Base-by-base conservation (phyloP, 2,329 filamentous ascomycete genomes). In the Corinectria fuckeliana region DNA sequence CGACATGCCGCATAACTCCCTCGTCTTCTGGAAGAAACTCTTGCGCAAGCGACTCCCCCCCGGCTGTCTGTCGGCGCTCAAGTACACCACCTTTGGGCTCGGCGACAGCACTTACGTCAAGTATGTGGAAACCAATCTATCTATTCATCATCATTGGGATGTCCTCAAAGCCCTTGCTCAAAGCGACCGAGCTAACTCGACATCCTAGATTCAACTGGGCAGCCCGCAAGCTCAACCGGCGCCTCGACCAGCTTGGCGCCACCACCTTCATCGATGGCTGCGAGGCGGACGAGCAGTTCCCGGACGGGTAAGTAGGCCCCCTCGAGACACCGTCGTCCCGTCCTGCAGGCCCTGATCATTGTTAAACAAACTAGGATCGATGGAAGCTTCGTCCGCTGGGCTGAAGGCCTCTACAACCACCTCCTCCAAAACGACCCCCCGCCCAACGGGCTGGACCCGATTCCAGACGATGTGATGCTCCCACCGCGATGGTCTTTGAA, bases 61-160 rank as follows among this genome's bases (percentile, higher is more conserved):
- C 3, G 86, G 84, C 14, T 93, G 89, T 68, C 80, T 99, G 36
- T 73, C 80, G 34, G 82, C 84, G 30, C 79, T 96, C 62, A 83
- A 80, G 1, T 98, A 96, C 76, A 89, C 91, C 3, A 91, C 89
- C 0, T 97, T 98, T 80, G 95, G 95, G 1, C 83, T 98, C 1
- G 95, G 95, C 1, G 95, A 99, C 76, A 97, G 91, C 71, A 96
- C 93, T 1, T 99, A 99, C 81, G 84, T 90, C 56, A 94, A 96
- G 89, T 95, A 80, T 65, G 84, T n/a, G n/a, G n/a, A n/a, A 36
- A 4, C 32, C 9, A 73, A 48, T 14, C 4, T 21, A 16, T 23
- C 11, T 38, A 8, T 20, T 14, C 4, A 11, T 42, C 44, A n/a
- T 3, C 16, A 5, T 14, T 14, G 11, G 13, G 32, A 3, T 16